Conservation (phyloP, 768 basidiomycete species). For the Tricholoma matsutake region DNA sequence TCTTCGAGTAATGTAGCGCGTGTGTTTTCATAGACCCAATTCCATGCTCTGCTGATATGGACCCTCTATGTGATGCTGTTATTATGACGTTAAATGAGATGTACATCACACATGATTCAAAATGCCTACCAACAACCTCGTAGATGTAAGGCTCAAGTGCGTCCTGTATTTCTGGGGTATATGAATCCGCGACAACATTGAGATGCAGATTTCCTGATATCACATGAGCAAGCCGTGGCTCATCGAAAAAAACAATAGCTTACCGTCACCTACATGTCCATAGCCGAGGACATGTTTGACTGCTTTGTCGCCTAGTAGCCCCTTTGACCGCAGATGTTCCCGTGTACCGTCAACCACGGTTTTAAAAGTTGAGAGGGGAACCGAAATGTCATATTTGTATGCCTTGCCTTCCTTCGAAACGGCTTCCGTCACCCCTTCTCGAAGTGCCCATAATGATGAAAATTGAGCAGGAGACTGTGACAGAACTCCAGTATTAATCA, state of each 20-base stretch:
- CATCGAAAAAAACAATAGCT: constrained; percentile 22
- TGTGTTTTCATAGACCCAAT: constrained; percentile 95
- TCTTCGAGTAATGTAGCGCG: constrained; percentile 87
- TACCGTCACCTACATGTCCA: constrained; percentile 96
- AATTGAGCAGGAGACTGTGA: constrained; percentile 91
- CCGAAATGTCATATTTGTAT: constrained; percentile 96
- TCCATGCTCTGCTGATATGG: constrained; percentile 96
- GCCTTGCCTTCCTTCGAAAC: constrained; percentile 90
- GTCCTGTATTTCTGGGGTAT: constrained; percentile 77
- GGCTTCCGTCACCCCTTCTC: constrained; percentile 91
- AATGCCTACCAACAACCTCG: constrained; percentile 74
- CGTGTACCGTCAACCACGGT: constrained; percentile 79
- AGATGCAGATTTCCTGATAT: constrained; percentile 84
- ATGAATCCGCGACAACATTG: constrained; percentile 83
- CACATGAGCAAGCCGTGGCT: neutral
- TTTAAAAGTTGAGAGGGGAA: constrained; percentile 86
- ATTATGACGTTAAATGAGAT: neutral
- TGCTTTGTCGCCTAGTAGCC: constrained; percentile 64
- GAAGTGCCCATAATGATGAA: constrained; percentile 83
- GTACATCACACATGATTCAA: neutral
- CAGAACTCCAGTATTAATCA: constrained; percentile 87
- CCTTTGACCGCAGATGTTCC: constrained; percentile 65
- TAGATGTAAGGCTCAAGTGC: constrained; percentile 95
- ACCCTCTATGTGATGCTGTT: constrained; percentile 75
- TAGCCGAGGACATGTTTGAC: constrained; percentile 90